These are phyloP conservation scores for Solanum aculeatissimum DNA, from an alignment of 305 asterid species.

Conservation along the genomic window DNA sequence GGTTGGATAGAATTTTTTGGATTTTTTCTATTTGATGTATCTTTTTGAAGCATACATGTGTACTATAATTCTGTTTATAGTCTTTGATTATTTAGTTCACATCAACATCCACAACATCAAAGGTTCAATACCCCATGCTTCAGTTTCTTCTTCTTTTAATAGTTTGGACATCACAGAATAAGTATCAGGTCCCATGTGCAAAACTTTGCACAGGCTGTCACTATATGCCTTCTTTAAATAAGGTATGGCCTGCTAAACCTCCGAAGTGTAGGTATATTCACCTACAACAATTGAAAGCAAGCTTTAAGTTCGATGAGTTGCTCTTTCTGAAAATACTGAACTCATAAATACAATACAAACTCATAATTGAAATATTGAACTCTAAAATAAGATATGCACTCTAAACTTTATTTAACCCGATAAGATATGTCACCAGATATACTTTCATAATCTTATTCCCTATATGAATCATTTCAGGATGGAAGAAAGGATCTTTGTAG, in stretches of 20 bases:
- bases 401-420: background rate
- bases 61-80: background rate
- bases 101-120: background rate
- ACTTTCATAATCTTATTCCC: background rate
- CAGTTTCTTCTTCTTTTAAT: too few relatives aligned
- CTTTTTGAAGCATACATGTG: background rate
- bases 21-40: background rate
- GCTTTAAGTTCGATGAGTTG: background rate
- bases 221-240: conserved; percentile 28
- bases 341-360: background rate
- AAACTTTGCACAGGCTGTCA: conserved; percentile 19
- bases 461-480: background rate
- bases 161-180: conserved; percentile 25
- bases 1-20: background rate
- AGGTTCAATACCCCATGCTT: background rate
- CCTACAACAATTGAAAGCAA: conserved; percentile 6
- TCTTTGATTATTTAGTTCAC: too few relatives aligned
- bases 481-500: background rate
- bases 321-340: background rate
- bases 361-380: background rate
- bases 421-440: background rate
- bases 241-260: conserved; percentile 24
- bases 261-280: conserved; percentile 27
- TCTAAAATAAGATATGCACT: background rate
- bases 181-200: conserved; percentile 38